A percentile compares a stretch with the other conserved stretches of the same genome.
These are phyloP conservation scores for Tilletiopsis washingtonensis DNA, from an alignment of 1,284 basidiomycete genomes.

Conservation along the genomic window DNA sequence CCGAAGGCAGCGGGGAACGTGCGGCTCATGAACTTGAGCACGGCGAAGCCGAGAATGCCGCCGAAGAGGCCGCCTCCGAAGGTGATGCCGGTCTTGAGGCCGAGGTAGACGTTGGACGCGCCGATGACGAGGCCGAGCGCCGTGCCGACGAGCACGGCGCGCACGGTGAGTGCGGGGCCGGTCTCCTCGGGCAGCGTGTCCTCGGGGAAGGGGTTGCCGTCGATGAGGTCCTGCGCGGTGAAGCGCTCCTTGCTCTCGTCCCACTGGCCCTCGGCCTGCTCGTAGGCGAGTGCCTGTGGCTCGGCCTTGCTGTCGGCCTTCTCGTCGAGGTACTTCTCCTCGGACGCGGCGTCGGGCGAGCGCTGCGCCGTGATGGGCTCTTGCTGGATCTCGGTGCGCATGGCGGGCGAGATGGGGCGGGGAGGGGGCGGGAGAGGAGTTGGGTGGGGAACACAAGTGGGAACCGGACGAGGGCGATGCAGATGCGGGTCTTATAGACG, in stretches of 20 bases:
- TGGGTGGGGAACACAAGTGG: no score
- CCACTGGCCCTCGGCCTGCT: background rate
- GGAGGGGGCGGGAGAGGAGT: no score
- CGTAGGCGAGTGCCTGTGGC: background rate
- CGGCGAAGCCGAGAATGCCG: conserved; percentile 60
- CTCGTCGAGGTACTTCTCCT: background rate
- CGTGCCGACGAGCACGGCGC: conserved; percentile 59
- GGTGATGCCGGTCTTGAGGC: conserved; percentile 59
- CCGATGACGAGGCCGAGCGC: conserved; percentile 58
- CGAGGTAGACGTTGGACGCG: conserved; percentile 62
- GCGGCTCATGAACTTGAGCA: conserved; percentile 58
- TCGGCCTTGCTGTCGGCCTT: no score
- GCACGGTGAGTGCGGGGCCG: conserved; percentile 30
- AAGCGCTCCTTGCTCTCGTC: background rate
- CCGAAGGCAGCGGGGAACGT: conserved; percentile 53
- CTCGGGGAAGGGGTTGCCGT: conserved; percentile 22
- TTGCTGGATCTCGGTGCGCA: no score
- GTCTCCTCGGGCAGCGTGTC: conserved; percentile 26
- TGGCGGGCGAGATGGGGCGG: no score
- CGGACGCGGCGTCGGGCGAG: no score
- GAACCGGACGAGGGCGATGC: no score
- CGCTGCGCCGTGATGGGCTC: no score
- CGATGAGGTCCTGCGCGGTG: conserved; percentile 15
- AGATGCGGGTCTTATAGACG: no score
- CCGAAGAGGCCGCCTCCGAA: conserved; percentile 62